These are phyloP conservation scores for Huiozyma naganishii DNA, from an alignment of 805 yeast genomes.

Conservation along the genomic window DNA sequence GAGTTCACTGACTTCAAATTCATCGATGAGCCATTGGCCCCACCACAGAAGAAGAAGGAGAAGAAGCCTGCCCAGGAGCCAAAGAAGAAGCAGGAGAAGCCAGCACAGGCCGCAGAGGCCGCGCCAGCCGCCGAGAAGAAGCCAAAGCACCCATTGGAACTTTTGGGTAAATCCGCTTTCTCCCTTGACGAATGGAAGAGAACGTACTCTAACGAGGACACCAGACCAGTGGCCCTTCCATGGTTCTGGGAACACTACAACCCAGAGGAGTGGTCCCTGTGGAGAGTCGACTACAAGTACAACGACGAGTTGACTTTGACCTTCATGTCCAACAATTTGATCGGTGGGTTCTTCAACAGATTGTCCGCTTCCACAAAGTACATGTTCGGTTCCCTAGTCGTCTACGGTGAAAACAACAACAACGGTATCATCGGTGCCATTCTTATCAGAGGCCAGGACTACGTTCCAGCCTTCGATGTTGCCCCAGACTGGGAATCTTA, in stretches of 20 bases:
- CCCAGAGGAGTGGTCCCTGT: slow-evolving; percentile 87
- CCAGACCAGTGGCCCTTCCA: slow-evolving; percentile 87
- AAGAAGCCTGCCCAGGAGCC: slow-evolving; percentile 38
- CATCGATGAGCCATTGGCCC: slow-evolving; percentile 46
- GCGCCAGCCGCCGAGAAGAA: slow-evolving; percentile 47
- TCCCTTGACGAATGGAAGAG: slow-evolving; percentile 93
- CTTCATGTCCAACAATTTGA: slow-evolving; percentile 95
- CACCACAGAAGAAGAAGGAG: slow-evolving; percentile 47
- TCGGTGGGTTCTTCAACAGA: slow-evolving; percentile 98
- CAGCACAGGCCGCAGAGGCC: slow-evolving; percentile 26
- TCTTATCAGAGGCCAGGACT: slow-evolving; percentile 91
- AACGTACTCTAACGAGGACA: slow-evolving; percentile 91
- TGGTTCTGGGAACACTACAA: slow-evolving; percentile 97
- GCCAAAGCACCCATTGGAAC: slow-evolving; percentile 85
- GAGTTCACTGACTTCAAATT: slow-evolving; percentile 44
- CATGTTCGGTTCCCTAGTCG: slow-evolving; percentile 88
- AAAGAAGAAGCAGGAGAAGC: slow-evolving; percentile 21
- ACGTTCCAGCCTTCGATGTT: slow-evolving; percentile 85
- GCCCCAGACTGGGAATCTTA: slow-evolving; percentile 99
- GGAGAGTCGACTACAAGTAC: slow-evolving; percentile 94
- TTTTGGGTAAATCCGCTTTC: slow-evolving; percentile 60
- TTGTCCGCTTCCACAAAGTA: slow-evolving; percentile 83
- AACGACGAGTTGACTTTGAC: slow-evolving; percentile 94
- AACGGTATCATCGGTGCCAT: slow-evolving; percentile 95
- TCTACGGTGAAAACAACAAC: slow-evolving; percentile 97